These are phyloP conservation scores for Westerdykella ornata DNA, from an alignment of 2,329 filamentous ascomycete species.

Conservation along the genomic window DNA sequence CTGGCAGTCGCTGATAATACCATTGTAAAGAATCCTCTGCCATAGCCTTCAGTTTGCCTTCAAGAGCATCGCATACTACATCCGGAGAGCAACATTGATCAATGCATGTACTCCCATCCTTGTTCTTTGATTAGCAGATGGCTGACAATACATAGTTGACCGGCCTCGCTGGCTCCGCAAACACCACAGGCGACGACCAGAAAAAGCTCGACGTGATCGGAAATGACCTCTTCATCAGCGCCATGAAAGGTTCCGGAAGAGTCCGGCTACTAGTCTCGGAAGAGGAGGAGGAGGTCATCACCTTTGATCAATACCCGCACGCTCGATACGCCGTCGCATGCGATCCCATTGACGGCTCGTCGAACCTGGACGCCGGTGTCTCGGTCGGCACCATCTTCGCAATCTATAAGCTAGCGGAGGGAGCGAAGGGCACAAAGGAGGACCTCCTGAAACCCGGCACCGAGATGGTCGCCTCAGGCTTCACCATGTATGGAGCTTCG, in stretches of 20 bases:
- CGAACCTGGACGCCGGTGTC: conserved; percentile 94
- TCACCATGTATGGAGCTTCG: conserved; percentile 99
- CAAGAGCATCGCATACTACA: conserved; percentile 99
- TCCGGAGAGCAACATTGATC: conserved; percentile 88
- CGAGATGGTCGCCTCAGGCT: conserved; percentile 88
- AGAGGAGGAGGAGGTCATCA: conserved; percentile 89
- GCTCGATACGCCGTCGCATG: conserved; percentile 91
- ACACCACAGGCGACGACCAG: conserved; percentile 94
- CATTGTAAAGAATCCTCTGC: conserved; percentile 68
- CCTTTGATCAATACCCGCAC: conserved; percentile 66
- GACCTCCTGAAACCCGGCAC: conserved; percentile 85
- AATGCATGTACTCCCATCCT: conserved; percentile 47
- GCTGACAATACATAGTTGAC: conserved; percentile 53
- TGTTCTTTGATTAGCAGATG: neutral
- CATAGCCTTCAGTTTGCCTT: conserved; percentile 98
- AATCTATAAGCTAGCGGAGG: conserved; percentile 81
- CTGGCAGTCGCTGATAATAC: conserved; percentile 1
- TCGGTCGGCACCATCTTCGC: conserved; percentile 97
- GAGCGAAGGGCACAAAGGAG: conserved; percentile 65
- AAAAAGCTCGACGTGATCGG: conserved; percentile 99
- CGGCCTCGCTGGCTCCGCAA: conserved; percentile 88
- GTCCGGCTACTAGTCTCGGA: conserved; percentile 93
- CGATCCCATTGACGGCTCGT: conserved; percentile 96
- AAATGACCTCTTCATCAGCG: conserved; percentile 93
- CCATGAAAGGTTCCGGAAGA: conserved; percentile 88